Conservation (phyloP, 805 yeast genomes). For the Candida vaughaniae region DNA sequence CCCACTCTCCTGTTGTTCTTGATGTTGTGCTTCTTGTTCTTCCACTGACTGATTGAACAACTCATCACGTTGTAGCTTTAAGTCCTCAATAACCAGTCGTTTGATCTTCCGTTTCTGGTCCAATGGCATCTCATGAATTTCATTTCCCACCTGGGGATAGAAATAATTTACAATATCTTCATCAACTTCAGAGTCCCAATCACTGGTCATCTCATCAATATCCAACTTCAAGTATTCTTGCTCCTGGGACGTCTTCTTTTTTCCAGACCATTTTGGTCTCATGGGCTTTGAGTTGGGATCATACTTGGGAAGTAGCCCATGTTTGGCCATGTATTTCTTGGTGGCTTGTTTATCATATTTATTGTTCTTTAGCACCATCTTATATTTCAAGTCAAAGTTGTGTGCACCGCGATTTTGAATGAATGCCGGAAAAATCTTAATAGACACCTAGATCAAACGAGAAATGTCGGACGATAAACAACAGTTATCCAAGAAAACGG, state of each 20-base stretch:
- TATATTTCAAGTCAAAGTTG: background rate
- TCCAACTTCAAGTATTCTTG: conserved; percentile 23
- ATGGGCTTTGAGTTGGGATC: conserved; percentile 11
- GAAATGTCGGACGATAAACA: too few species aligned
- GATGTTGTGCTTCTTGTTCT: conserved; percentile 13
- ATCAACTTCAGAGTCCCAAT: conserved; percentile 41
- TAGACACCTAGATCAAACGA: too few species aligned
- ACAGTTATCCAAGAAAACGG: conserved; percentile 18
- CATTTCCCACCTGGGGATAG: conserved; percentile 38
- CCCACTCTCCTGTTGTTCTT: conserved; percentile 25
- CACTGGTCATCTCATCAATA: conserved; percentile 28
- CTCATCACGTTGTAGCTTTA: conserved; percentile 18
- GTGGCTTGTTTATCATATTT: conserved; percentile 48
- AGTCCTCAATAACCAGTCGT: conserved; percentile 29
- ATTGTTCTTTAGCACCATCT: conserved; percentile 42
- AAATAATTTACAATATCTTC: conserved; percentile 39
- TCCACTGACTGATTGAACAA: conserved; percentile 14
- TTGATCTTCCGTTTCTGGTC: conserved; percentile 38
- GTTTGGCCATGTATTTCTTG: conserved; percentile 37
- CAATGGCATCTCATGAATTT: conserved; percentile 22
- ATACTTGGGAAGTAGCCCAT: conserved; percentile 27
- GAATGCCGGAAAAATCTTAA: too few species aligned
- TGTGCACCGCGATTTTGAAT: too few species aligned
- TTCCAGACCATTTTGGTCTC: conserved; percentile 35
- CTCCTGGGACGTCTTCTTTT: conserved; percentile 18